Evolutionary conservation across 768 basidiomycete species (phyloP).

Genomic region (Cystofilobasidium bisporidii): DNA sequence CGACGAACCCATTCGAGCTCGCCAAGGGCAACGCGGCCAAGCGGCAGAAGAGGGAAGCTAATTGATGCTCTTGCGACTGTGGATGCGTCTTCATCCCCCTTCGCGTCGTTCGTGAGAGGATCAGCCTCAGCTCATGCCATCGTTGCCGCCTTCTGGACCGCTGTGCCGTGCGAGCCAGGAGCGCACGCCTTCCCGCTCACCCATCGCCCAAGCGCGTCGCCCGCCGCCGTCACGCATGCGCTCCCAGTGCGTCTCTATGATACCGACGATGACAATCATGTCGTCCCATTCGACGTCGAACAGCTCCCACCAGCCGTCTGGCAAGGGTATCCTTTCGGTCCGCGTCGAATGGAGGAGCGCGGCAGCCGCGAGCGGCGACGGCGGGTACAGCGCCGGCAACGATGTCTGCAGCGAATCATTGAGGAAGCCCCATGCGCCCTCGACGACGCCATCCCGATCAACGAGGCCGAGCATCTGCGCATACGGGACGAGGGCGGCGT

Average conservation of each 20-base stretch:
- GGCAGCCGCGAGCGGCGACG: conserved; percentile 80
- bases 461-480: conserved; percentile 71
- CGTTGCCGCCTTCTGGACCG: not conserved
- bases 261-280: conserved; percentile 47
- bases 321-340: conserved; percentile 50
- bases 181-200: not conserved
- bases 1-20: not conserved
- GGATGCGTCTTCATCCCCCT: too few species aligned
- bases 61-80: not conserved
- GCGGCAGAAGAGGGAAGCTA: not conserved
- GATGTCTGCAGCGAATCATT: conserved; percentile 94
- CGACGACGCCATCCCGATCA: conserved; percentile 56
- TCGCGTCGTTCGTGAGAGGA: too few species aligned
- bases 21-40: not conserved
- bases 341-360: conserved; percentile 74
- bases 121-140: not conserved
- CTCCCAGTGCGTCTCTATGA: conserved; percentile 2
- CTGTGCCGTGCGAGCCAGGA: not conserved
- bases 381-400: conserved; percentile 77
- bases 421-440: conserved; percentile 82
- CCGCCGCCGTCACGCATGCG: not conserved
- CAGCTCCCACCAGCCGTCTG: conserved; percentile 81
- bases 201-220: not conserved
- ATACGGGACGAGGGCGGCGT: conserved; percentile 91
- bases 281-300: conserved; percentile 90